Base-by-base conservation (phyloP, 352 stramenopile genomes). In the Globisporangium nunn region DNA sequence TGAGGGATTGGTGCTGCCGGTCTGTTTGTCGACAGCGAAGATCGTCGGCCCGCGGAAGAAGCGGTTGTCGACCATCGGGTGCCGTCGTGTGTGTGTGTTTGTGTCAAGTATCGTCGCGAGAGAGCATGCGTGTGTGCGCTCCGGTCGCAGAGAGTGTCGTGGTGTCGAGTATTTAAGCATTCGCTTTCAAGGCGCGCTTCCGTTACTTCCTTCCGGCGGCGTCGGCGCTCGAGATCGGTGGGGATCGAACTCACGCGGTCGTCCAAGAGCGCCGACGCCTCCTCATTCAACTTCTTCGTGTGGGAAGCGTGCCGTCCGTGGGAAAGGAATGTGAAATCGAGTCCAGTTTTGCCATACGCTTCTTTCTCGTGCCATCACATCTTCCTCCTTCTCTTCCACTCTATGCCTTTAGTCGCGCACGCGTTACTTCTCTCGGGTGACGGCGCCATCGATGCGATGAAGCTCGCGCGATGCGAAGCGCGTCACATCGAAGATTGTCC, bases 161-260 rank as follows among this genome's bases (percentile, higher is more conserved):
- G n/a, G 8, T 31, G 44, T 49, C n/a, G 23, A 23, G 44, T 30
- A 30, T 49, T 10, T 47, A 46, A 17, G 17, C 40, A 11, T 18
- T 18, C 10, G 40, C 40, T 46, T 23, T 30, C 43, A 30, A 48
- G 43, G 17, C 43, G 43, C 37, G 37, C 37, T 6, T 17, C 37
- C 43, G 43, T 11, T 29, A 11, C 43, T 30, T 28, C 43, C 17
- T 23, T 30, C 17, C 10, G 33, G 33, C 5, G 33, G 6, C 10
- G 33, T 8, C 44, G 44, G 44, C 12, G 44, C 44, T 49, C 44
- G 44, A 49, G 44, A 49, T 15, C 44, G 3, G 44, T 49, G 44
- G 44, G 44, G 44, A 49, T 31, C 44, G 44, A 15, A 49, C 44
- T 49, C 44, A 49, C 44, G 44, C 23, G 44, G 44, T 53, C 49